Percentiles rank a stretch among this genome's conserved stretches.
These are phyloP conservation scores for Yarrowia galli DNA, from an alignment of 1,139 yeast species.

Conservation along the genomic window DNA sequence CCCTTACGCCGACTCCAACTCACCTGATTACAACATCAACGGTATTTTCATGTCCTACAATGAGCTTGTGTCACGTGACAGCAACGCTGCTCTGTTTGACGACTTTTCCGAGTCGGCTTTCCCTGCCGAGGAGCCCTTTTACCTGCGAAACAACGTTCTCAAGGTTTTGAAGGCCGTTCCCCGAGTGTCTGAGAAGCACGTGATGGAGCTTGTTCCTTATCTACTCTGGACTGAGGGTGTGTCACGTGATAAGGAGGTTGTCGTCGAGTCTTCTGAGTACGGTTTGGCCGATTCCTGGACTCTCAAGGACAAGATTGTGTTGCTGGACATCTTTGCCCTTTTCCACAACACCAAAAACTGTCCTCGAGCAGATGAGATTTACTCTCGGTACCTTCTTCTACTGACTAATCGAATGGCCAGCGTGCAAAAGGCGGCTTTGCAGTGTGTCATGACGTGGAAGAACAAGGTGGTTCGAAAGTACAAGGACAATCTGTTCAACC, in stretches of 20 bases:
- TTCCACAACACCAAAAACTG: constrained; percentile 70
- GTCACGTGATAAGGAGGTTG: constrained; percentile 42
- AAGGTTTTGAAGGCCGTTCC: constrained; percentile 64
- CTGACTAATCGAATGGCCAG: constrained; percentile 68
- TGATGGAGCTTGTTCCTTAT: constrained; percentile 62
- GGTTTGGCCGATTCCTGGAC: constrained; percentile 56
- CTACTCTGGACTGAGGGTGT: constrained; percentile 46
- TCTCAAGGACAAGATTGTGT: constrained; percentile 64
- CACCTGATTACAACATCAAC: constrained; percentile 6
- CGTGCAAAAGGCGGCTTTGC: constrained; percentile 76
- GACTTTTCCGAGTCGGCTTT: constrained; percentile 6
- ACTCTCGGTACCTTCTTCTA: constrained; percentile 60
- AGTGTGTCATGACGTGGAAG: constrained; percentile 73
- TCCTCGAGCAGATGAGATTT: constrained; percentile 61
- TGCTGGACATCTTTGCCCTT: constrained; percentile 68
- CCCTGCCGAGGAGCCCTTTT: constrained; percentile 48
- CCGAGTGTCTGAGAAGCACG: constrained; percentile 68
- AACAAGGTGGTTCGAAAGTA: constrained; percentile 67
- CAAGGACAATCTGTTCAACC: constrained; percentile 71
- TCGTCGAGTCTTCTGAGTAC: constrained; percentile 43
- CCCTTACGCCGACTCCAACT: neutral
- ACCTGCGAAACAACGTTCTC: constrained; percentile 59
- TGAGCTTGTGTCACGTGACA: neutral
- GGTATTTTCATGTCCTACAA: neutral
- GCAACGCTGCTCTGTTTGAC: neutral